phyloP scores from a whole-genome alignment of 2,329 filamentous ascomycete genomes.

The Fusarium sp. region DNA sequence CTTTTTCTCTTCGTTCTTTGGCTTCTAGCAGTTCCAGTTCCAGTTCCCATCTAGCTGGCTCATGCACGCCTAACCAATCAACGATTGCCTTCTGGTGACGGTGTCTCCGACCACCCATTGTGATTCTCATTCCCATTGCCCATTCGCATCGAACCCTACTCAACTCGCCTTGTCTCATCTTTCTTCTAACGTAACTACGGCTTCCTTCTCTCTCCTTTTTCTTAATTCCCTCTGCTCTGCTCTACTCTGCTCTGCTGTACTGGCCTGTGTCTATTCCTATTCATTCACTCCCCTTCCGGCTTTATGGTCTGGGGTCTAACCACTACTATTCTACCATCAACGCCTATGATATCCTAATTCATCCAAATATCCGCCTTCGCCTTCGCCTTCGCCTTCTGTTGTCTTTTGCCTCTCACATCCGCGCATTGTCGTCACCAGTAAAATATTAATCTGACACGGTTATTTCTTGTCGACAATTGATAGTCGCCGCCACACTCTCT shows the following conservation, averaged over 20 bases:
- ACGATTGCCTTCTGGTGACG: constrained; percentile 13
- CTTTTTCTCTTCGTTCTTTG: constrained; percentile 33
- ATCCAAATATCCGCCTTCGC: constrained; percentile 17
- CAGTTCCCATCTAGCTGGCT: constrained; percentile 31
- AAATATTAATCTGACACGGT: constrained; percentile 3
- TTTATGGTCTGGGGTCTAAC: constrained; percentile 29
- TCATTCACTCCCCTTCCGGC: constrained; percentile 13
- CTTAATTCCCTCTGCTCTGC: constrained; percentile 2
- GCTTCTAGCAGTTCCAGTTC: constrained; percentile 28
- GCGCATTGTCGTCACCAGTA: constrained; percentile 14
- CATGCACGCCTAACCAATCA: constrained; percentile 38
- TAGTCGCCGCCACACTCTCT: neutral
- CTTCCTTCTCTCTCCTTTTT: constrained; percentile 2
- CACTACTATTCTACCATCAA: neutral
- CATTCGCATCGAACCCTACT: constrained; percentile 13
- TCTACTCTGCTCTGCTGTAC: neutral
- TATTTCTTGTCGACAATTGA: neutral
- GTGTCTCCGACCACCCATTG: constrained; percentile 37
- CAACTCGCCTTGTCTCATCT: constrained; percentile 9
- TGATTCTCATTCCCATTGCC: constrained; percentile 4
- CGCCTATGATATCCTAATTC: constrained; percentile 4
- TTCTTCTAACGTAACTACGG: constrained; percentile 17
- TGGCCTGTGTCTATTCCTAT: neutral
- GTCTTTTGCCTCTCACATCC: constrained; percentile 7
- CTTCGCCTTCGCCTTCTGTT: neutral